phyloP scores from a whole-genome alignment of 345 rosid species.

The Rhodamnia argentea region DNA sequence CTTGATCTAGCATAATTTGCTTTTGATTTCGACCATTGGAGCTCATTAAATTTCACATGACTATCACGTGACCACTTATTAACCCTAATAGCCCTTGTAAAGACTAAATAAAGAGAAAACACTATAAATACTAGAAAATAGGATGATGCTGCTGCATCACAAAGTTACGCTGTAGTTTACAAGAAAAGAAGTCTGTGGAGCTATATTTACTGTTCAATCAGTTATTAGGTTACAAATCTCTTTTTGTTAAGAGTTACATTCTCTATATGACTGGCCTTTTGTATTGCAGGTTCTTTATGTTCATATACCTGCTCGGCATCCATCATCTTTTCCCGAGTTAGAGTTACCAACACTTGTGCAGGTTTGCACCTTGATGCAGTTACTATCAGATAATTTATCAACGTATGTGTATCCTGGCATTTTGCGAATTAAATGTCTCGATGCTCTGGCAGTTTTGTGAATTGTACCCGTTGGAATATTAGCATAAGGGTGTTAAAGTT shows the following conservation, averaged over 20 bases:
- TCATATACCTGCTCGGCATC: slow-evolving; percentile 82
- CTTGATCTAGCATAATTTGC: background rate
- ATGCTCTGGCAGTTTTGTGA: background rate
- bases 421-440: background rate
- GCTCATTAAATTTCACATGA: background rate
- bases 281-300: slow-evolving; percentile 69
- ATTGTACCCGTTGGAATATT: background rate
- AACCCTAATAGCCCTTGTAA: background rate
- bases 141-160: background rate
- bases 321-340: slow-evolving; percentile 72
- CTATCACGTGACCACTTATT: background rate
- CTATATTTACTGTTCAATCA: background rate
- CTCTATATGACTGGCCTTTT: slow-evolving; percentile 1
- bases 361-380: slow-evolving; percentile 26
- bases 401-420: background rate
- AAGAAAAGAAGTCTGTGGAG: background rate
- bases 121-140: background rate
- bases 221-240: background rate
- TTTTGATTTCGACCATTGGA: background rate
- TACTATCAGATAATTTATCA: background rate
- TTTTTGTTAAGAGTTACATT: background rate
- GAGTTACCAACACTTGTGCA: slow-evolving; percentile 88
- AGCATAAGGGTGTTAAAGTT: background rate
- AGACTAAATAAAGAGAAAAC: background rate
- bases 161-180: background rate